phyloP scores from a whole-genome alignment of 2,329 filamentous ascomycete species.

The Stachybotrys echinatus region DNA sequence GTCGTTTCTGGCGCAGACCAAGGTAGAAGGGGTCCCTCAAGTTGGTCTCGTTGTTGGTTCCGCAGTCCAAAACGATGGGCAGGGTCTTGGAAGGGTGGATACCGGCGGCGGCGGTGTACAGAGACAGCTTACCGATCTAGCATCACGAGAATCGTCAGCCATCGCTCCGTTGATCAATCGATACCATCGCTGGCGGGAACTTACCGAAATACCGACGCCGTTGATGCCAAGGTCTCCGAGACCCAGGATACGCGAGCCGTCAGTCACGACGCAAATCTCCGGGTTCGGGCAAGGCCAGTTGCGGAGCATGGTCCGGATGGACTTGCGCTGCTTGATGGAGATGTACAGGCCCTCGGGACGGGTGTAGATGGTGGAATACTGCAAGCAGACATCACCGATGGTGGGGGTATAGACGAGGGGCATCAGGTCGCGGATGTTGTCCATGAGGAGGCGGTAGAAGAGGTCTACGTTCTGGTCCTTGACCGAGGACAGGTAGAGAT shows the following conservation, averaged over 20 bases:
- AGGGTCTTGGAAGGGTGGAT: conserved; percentile 85
- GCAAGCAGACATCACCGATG: conserved; percentile 92
- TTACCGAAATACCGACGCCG: conserved; percentile 91
- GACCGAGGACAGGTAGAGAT: conserved; percentile 72
- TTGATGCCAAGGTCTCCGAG: conserved; percentile 94
- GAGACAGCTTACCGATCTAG: conserved; percentile 82
- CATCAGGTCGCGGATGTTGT: conserved; percentile 73
- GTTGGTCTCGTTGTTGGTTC: conserved; percentile 62
- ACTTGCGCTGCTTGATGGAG: conserved; percentile 89
- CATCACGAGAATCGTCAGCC: conserved; percentile 20
- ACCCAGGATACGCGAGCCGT: conserved; percentile 88
- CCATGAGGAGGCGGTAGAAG: conserved; percentile 76
- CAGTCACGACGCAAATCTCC: conserved; percentile 94
- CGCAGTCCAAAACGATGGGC: conserved; percentile 62
- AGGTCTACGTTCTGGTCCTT: conserved; percentile 73
- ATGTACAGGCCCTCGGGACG: conserved; percentile 95
- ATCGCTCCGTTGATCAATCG: background rate
- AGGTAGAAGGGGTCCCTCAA: conserved; percentile 75
- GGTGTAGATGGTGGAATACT: conserved; percentile 94
- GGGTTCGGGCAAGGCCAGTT: conserved; percentile 91
- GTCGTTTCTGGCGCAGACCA: conserved; percentile 78
- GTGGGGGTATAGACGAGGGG: conserved; percentile 84
- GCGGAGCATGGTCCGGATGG: conserved; percentile 78
- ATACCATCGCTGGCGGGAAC: conserved; percentile 28
- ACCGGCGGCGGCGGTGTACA: conserved; percentile 93